Evolutionary conservation across 306 rosid genomes (phyloP).

Genomic region (Biancaea sappan): DNA sequence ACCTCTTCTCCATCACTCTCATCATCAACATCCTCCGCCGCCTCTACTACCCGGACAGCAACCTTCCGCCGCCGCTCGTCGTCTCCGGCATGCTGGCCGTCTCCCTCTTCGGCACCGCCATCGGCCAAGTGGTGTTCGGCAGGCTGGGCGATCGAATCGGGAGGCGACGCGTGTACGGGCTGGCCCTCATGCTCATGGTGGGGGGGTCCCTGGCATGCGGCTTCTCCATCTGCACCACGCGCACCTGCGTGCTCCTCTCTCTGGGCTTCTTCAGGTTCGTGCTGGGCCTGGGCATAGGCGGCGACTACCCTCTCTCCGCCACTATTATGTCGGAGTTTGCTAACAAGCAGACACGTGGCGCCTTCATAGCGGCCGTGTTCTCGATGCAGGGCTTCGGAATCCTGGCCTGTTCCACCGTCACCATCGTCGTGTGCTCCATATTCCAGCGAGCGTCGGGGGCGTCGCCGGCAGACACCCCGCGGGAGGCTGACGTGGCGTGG

Average conservation of each 20-base stretch:
- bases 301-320: slow-evolving; percentile 80
- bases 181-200: slow-evolving; percentile 60
- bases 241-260: slow-evolving; percentile 52
- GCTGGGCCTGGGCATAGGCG: slow-evolving; percentile 81
- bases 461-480: slow-evolving; percentile 23
- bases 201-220: slow-evolving; percentile 61
- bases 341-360: slow-evolving; percentile 72
- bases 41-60: slow-evolving; percentile 40
- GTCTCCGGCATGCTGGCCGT: slow-evolving; percentile 43
- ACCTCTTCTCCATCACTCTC: slow-evolving; percentile 66
- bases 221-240: slow-evolving; percentile 58
- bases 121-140: slow-evolving; percentile 68
- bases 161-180: slow-evolving; percentile 62
- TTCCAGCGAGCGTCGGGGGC: slow-evolving; percentile 33
- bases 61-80: slow-evolving; percentile 24
- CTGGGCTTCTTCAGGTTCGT: slow-evolving; percentile 70
- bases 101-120: slow-evolving; percentile 54
- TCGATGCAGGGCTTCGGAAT: slow-evolving; percentile 90
- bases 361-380: slow-evolving; percentile 84
- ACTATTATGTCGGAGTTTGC: slow-evolving; percentile 94
- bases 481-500: slow-evolving; percentile 70
- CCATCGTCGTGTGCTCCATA: slow-evolving; percentile 52
- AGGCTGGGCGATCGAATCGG: slow-evolving; percentile 67
- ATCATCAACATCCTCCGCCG: slow-evolving; percentile 56
- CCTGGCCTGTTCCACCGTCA: slow-evolving; percentile 60